These are phyloP conservation scores for Fusarium sp. DNA, from an alignment of 2,329 filamentous ascomycete species.

Conservation along the genomic window DNA sequence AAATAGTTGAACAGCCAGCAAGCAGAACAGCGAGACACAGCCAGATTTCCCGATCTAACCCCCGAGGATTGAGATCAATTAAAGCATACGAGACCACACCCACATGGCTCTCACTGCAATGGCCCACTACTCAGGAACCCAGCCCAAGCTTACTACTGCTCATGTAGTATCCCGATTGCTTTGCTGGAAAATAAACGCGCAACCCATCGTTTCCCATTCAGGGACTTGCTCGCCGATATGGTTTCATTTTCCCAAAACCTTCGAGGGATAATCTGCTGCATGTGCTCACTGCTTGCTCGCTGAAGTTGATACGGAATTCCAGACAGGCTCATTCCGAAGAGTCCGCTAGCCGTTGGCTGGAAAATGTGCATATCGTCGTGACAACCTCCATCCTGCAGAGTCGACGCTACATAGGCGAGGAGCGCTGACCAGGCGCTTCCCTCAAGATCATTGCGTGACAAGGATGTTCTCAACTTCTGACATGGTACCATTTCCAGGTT, in stretches of 20 bases:
- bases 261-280: constrained; percentile 32
- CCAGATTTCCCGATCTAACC: constrained; percentile 17
- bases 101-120: constrained; percentile 19
- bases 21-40: constrained; percentile 48
- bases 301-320: constrained; percentile 44
- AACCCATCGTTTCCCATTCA: constrained; percentile 3
- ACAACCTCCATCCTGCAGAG: constrained; percentile 41
- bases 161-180: constrained; percentile 4
- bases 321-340: constrained; percentile 46
- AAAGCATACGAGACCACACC: constrained; percentile 20
- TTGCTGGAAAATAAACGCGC: background rate
- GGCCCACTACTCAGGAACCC: constrained; percentile 35
- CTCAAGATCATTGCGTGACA: constrained; percentile 60
- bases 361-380: constrained; percentile 33
- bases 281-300: constrained; percentile 66
- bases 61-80: constrained; percentile 7
- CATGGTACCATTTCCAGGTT: constrained; percentile 49
- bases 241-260: constrained; percentile 16
- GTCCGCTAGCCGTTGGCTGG: constrained; percentile 37
- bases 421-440: constrained; percentile 66
- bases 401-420: constrained; percentile 44
- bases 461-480: constrained; percentile 70
- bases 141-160: constrained; percentile 29
- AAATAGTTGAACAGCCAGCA: constrained; percentile 38
- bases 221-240: constrained; percentile 4